These are phyloP conservation scores for Phellopilus nigrolimitatus DNA, from an alignment of 1,284 basidiomycete species.

Conservation along the genomic window DNA sequence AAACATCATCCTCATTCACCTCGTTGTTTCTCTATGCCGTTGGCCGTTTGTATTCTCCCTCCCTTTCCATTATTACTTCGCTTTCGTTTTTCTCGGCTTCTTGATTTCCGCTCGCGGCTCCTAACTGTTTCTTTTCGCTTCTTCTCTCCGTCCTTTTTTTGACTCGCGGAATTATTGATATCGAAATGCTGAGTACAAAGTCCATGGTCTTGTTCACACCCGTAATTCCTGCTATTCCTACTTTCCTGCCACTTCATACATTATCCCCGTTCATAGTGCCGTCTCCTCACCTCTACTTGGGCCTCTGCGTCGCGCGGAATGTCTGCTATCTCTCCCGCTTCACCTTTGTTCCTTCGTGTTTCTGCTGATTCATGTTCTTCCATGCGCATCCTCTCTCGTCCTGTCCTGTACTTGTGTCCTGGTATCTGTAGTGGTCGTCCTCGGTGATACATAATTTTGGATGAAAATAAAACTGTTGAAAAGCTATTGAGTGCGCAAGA, in stretches of 20 bases:
- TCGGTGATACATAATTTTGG: neutral
- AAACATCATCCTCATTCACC: neutral
- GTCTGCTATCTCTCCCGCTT: neutral
- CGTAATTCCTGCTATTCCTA: neutral
- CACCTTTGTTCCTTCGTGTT: neutral
- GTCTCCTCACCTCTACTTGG: neutral
- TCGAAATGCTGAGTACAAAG: no score
- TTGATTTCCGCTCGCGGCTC: neutral
- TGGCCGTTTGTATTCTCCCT: neutral
- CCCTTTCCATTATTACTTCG: neutral
- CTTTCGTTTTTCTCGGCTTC: neutral
- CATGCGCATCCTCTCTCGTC: slow-evolving; percentile 3
- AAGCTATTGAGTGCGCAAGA: neutral
- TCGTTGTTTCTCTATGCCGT: neutral
- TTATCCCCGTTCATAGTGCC: neutral
- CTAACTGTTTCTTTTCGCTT: neutral
- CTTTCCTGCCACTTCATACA: neutral
- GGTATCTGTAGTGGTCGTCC: neutral
- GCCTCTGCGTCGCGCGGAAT: neutral
- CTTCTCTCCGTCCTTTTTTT: neutral
- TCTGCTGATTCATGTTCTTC: neutral
- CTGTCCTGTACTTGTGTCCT: neutral
- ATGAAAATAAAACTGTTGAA: neutral
- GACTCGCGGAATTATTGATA: neutral
- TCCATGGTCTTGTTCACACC: no score